Percentiles rank a stretch among this genome's conserved stretches.
These are phyloP conservation scores for Diaporthe sp. DNA, from an alignment of 2,329 filamentous ascomycete genomes.

Conservation along the genomic window DNA sequence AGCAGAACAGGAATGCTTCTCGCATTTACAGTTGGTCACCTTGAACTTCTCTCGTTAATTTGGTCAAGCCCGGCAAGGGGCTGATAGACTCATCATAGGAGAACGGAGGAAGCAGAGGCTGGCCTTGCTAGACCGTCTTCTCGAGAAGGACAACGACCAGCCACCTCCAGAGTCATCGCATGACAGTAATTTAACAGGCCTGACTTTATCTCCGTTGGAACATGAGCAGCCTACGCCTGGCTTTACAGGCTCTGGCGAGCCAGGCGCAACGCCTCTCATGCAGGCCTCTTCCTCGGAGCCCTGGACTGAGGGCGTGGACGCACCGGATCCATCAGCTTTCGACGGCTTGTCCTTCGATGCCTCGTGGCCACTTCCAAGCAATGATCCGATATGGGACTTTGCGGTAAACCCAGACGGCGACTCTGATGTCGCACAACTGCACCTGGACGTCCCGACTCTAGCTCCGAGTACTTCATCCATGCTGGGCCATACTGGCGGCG, in stretches of 20 bases:
- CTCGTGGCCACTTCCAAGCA: conserved; percentile 14
- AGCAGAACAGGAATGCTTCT: conserved; percentile 42
- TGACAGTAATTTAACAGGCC: neutral
- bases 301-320: neutral
- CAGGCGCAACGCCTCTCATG: too few species aligned
- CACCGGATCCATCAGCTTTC: neutral
- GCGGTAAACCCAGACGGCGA: neutral
- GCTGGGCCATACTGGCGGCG: neutral
- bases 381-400: neutral
- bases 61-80: neutral
- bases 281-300: neutral
- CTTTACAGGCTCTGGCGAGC: neutral
- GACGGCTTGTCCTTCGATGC: neutral
- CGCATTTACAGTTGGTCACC: conserved; percentile 38
- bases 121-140: conserved; percentile 50
- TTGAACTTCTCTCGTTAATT: neutral
- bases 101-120: conserved; percentile 57
- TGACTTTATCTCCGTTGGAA: neutral
- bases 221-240: neutral
- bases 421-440: neutral
- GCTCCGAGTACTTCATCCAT: neutral
- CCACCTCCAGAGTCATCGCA: neutral
- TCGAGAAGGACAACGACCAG: conserved; percentile 41
- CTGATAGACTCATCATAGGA: conserved; percentile 43
- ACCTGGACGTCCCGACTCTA: neutral